phyloP scores from a whole-genome alignment of 805 yeast genomes.

The Metschnikowia orientalis region DNA sequence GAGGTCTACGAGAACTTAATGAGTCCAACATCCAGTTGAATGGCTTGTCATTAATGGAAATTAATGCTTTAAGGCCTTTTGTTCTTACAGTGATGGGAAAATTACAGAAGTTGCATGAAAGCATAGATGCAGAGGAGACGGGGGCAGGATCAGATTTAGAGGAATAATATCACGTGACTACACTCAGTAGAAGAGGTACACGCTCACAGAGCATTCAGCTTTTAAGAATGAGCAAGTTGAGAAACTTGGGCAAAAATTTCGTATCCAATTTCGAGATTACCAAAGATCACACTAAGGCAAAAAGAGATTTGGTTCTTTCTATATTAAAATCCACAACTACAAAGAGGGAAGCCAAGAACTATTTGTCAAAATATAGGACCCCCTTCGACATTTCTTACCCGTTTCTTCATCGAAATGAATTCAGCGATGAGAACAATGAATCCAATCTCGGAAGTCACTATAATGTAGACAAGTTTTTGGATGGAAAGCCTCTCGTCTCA shows the following conservation, averaged over 20 bases:
- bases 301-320: conserved; percentile 71
- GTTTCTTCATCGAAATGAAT: conserved; percentile 5
- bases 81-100: conserved; percentile 77
- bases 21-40: conserved; percentile 80
- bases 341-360: conserved; percentile 83
- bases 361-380: conserved; percentile 64
- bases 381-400: conserved; percentile 30
- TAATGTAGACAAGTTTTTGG: conserved; percentile 28
- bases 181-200: no score
- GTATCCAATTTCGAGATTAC: conserved; percentile 36
- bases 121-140: conserved; percentile 15
- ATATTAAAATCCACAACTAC: conserved; percentile 89
- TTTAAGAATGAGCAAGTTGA: conserved; percentile 25
- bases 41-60: conserved; percentile 76
- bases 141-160: conserved; percentile 14
- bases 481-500: conserved; percentile 30
- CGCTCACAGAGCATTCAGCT: no score
- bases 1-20: conserved; percentile 74
- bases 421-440: conserved; percentile 2
- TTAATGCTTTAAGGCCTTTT: conserved; percentile 84
- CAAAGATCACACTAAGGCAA: conserved; percentile 39
- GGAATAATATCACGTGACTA: conserved; percentile 12
- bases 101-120: conserved; percentile 52
- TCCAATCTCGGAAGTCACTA: conserved; percentile 23
- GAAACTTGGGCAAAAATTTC: conserved; percentile 27